Evolutionary conservation across 306 rosid species (phyloP).

Genomic region (Comarum palustre): DNA sequence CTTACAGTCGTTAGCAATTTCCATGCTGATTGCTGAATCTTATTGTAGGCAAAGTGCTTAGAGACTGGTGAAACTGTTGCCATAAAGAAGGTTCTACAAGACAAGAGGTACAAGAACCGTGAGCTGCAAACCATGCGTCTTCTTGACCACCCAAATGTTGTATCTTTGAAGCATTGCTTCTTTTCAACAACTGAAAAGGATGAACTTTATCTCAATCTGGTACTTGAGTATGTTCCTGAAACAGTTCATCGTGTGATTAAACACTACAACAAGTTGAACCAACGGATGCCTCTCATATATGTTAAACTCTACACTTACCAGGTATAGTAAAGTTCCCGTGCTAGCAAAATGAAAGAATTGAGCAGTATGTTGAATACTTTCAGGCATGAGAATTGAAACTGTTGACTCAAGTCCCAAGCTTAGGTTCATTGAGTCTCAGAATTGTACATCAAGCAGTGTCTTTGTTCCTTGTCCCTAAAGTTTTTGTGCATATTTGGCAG

Average conservation of each 20-base stretch:
- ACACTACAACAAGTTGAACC: conserved; percentile 95
- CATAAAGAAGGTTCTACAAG: conserved; percentile 95
- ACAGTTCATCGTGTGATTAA: conserved; percentile 95
- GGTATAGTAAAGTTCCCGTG: conserved; percentile 33
- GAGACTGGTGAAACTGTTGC: conserved; percentile 99
- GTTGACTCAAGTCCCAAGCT: conserved; percentile 6
- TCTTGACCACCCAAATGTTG: conserved; percentile 96
- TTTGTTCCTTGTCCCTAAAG: neutral
- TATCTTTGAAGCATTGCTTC: conserved; percentile 91
- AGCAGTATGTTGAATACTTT: neutral
- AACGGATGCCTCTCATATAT: conserved; percentile 86
- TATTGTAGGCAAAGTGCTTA: conserved; percentile 81
- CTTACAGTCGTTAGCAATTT: neutral
- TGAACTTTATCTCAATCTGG: conserved; percentile 91
- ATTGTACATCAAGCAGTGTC: neutral
- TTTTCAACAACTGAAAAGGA: conserved; percentile 97
- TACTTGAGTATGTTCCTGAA: conserved; percentile 95
- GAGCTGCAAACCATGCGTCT: conserved; percentile 98
- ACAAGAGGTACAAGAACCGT: conserved; percentile 92
- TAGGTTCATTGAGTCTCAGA: conserved; percentile 1
- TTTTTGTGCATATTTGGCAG: conserved; percentile 41
- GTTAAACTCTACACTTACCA: conserved; percentile 90
- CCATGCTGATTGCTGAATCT: conserved; percentile 15
- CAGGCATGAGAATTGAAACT: neutral
- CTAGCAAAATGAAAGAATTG: neutral